phyloP scores from a whole-genome alignment of 2,329 filamentous ascomycete genomes.

The Bertia moriformis region DNA sequence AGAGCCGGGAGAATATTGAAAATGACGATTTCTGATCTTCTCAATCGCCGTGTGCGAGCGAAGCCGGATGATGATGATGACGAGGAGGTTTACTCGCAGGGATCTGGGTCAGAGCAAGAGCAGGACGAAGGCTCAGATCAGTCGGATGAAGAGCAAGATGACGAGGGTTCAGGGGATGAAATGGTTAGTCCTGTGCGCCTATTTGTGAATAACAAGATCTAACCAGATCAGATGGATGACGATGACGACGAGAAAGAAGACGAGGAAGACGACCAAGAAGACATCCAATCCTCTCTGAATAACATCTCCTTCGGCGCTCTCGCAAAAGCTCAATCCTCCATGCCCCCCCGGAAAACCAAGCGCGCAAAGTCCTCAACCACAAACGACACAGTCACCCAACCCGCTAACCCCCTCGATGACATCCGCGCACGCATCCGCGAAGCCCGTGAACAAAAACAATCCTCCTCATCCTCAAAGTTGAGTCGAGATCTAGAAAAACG shows the following conservation, averaged over 20 bases:
- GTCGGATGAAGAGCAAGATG: constrained; percentile 6
- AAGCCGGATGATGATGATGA: constrained; percentile 3
- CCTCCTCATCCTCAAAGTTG: constrained; percentile 7
- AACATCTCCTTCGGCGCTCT: constrained; percentile 47
- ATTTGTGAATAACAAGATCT: too few relatives aligned
- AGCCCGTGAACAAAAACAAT: constrained; percentile 8
- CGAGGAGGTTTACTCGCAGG: constrained; percentile 6
- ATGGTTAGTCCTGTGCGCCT: too few relatives aligned
- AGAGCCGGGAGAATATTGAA: constrained; percentile 2
- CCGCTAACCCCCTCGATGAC: constrained; percentile 12
- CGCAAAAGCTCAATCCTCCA: constrained; percentile 43
- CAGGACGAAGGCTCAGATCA: too few relatives aligned
- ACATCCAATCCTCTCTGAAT: constrained; percentile 7
- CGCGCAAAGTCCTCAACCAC: constrained; percentile 2
- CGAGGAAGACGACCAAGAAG: constrained; percentile 11
- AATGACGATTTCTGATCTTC: constrained; percentile 8
- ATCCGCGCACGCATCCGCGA: constrained; percentile 14
- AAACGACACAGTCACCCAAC: constrained; percentile 8
- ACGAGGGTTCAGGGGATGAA: constrained; percentile 10
- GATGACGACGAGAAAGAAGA: constrained; percentile 14
- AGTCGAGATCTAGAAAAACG: constrained; percentile 12
- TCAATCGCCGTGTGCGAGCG: background rate
- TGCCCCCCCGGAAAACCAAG: constrained; percentile 18
- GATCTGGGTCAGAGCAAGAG: constrained; percentile 4
- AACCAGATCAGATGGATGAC: background rate